Base-by-base conservation (phyloP, 73 alveolate genomes). In the Durusdinium trenchii region DNA sequence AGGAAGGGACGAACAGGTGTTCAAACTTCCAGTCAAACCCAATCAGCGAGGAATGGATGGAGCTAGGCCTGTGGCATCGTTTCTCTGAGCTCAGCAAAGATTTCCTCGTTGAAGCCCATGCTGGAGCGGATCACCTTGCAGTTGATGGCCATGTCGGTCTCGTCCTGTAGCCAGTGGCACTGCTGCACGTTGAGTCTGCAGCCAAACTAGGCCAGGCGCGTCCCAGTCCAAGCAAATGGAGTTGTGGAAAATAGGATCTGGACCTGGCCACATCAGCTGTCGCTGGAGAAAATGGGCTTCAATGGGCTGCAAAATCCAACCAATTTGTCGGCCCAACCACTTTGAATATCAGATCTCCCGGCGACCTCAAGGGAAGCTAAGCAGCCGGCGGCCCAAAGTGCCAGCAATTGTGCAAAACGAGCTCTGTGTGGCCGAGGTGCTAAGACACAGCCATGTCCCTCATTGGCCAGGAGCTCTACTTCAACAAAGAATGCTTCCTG, bases 71-170 rank as follows among this genome's bases (percentile, higher is more conserved):
- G 98, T 14, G 98, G 89, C 89, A 91, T 42, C 89, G 67, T 91
- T 78, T 91, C 98, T 30, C 85, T 67, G 76, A 91, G 98, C 98
- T 91, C 98, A 0, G 98, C 98, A 71, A 91, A 91, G 36, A 38
- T 26, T 12, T 90, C 96, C 98, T 91, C 79, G n/a, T 52, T 91
- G 98, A 69, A 91, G 40, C 90, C 89, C 52, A 90, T 43, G 35
- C 98, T 52, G 32, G 98, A 62, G 48, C 98, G 98, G 40, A 91
- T 91, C 60, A 91, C 98, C 98, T 91, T 76, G 98, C 98, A 91
- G 98, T 71, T 91, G 79, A 91, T 36, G 16, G 98, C 98, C 98
- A 91, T 91, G 61, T 91, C 89, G 61, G 87, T 78, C 90, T 91
- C 98, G 35, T 91, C 98, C 98, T 91, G 35, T 2, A 0, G 73